Conservation (phyloP, 73 alveolate genomes). For the Paramecium caudatum region DNA sequence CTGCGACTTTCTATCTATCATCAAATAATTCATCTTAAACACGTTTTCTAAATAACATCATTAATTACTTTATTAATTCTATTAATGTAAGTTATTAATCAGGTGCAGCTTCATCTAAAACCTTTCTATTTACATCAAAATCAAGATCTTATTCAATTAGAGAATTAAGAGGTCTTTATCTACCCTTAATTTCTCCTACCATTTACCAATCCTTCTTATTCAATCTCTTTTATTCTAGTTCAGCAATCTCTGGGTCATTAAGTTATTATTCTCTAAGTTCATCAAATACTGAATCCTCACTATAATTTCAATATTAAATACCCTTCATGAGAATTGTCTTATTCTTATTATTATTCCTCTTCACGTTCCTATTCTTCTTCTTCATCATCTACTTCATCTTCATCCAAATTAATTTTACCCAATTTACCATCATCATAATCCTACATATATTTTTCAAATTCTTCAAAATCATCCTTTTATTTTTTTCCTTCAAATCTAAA, state of each 20-base stretch:
- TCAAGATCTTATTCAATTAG: constrained; percentile 71
- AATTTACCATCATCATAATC: constrained; percentile 60
- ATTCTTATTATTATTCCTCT: constrained; percentile 23
- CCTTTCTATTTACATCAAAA: constrained; percentile 63
- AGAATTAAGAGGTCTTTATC: constrained; percentile 73
- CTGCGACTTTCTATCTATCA: constrained; percentile 67
- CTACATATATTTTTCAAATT: constrained; percentile 55
- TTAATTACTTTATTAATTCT: constrained; percentile 61
- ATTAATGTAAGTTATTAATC: constrained; percentile 8
- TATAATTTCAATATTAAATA: neutral
- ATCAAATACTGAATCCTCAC: constrained; percentile 72
- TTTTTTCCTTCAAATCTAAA: constrained; percentile 55
- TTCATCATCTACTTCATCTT: constrained; percentile 68
- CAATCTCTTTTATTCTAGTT: constrained; percentile 53
- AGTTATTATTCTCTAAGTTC: constrained; percentile 64
- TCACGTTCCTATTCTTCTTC: constrained; percentile 23
- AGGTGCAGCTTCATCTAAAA: constrained; percentile 59
- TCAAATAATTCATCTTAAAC: constrained; percentile 73
- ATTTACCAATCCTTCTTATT: constrained; percentile 69
- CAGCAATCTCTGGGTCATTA: constrained; percentile 18
- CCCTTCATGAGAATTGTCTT: constrained; percentile 52
- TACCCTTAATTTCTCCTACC: constrained; percentile 65
- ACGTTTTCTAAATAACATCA: neutral
- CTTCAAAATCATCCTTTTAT: constrained; percentile 67
- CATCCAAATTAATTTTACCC: constrained; percentile 66